phyloP scores from a whole-genome alignment of 2,329 filamentous ascomycete species.

The Pestalotiopsis sp. region DNA sequence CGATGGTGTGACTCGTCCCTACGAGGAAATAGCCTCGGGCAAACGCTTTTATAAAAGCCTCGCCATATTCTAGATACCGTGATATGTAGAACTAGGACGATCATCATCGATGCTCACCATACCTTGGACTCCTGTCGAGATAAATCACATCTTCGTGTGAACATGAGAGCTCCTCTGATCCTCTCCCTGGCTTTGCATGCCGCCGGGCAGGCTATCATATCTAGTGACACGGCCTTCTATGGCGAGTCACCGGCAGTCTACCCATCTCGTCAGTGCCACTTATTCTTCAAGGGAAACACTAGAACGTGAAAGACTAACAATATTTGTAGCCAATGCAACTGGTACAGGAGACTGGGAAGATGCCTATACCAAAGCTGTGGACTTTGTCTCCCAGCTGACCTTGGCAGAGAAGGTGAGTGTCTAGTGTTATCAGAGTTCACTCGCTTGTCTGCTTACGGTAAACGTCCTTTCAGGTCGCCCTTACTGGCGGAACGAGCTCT shows the following conservation, averaged over 20 bases:
- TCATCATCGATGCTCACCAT: not conserved
- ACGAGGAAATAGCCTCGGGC: not conserved
- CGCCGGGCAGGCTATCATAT: not conserved
- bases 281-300: not conserved
- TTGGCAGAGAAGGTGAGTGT: conserved; percentile 6
- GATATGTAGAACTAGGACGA: not conserved
- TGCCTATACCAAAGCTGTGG: conserved; percentile 6
- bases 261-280: not conserved
- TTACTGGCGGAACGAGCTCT: not conserved
- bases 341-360: conserved; percentile 2
- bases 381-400: conserved; percentile 11
- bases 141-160: not conserved
- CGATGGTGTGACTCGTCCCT: not conserved
- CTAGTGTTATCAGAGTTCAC: not conserved
- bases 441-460: not conserved
- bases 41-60: not conserved
- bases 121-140: not conserved
- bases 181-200: not conserved
- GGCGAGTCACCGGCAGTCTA: conserved; percentile 1
- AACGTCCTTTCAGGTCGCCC: not conserved
- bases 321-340: conserved; percentile 1
- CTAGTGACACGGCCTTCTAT: not conserved
- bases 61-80: not conserved
- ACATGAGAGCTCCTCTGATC: not conserved
- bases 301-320: not conserved